These are phyloP conservation scores for Eucalyptus lansdowneana DNA, from an alignment of 345 rosid species.

Conservation along the genomic window DNA sequence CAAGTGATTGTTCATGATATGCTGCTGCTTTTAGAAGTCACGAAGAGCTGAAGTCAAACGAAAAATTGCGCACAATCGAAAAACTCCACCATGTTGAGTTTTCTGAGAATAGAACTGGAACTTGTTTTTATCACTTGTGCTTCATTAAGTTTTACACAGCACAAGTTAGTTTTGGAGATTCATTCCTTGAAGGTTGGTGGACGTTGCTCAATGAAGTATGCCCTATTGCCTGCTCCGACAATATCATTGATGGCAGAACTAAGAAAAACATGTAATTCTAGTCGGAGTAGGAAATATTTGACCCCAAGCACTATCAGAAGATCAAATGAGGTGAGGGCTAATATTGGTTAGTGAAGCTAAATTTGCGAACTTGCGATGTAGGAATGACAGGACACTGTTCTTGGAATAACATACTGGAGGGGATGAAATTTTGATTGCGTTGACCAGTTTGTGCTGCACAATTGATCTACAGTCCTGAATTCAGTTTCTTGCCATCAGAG, in stretches of 20 bases:
- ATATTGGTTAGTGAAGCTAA: not conserved
- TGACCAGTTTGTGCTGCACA: conserved; percentile 22
- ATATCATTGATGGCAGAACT: not conserved
- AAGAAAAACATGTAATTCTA: not conserved
- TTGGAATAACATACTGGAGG: conserved; percentile 97
- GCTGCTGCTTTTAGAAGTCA: not conserved
- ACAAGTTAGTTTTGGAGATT: not conserved
- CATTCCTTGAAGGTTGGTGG: not conserved
- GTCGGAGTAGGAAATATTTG: not conserved
- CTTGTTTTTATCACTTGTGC: not conserved
- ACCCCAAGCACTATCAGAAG: not conserved
- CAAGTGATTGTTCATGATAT: not conserved
- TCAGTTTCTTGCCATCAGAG: not conserved
- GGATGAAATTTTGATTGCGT: conserved; percentile 68
- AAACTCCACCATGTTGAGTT: not conserved
- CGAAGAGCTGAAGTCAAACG: not conserved
- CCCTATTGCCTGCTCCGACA: not conserved
- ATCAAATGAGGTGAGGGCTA: not conserved
- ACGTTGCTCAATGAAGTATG: not conserved
- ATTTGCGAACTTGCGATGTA: not conserved
- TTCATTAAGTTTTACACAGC: not conserved
- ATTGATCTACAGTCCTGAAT: not conserved
- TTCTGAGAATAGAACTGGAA: not conserved
- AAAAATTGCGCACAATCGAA: not conserved
- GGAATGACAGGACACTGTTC: conserved; percentile 69